Evolutionary conservation across 352 stramenopile genomes (phyloP), one percentile per base, ranked within the genome.

Genomic region (Globisporangium abappressorium): DNA sequence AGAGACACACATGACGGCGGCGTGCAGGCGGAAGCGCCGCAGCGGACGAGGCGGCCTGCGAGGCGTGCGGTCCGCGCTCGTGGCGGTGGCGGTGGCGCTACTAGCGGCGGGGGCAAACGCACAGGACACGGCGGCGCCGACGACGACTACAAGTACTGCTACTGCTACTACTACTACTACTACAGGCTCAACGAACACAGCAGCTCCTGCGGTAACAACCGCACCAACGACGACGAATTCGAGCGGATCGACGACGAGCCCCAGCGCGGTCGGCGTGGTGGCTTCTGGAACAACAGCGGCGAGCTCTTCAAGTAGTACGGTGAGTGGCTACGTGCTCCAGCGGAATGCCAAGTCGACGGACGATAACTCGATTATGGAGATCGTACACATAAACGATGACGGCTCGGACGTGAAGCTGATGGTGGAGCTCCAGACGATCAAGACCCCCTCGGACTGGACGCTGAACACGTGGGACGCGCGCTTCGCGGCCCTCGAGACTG

Each of bases 261-360:
- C 41, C 20, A 12, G 34, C 11, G 43, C 6, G 6, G 43, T 18
- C 15, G 43, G 43, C 7, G 18, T 51, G 5, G 43, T 51, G 43
- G 2, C 41, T 0, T 49, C 41, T 49, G 41, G 41, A 22, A 11
- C 62, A 36, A 11, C 24, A 24, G 20, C 8, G 14, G 20, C 57
- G 15, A 5, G 55, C 3, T 51, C 64, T 41, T 43, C 41, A 34
- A 51, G 30, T 30, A 68, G 30, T 30, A 68, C 53, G 30, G 47
- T 64, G 4, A 56, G 38, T 34, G 62, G 55, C 51, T 82, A 79
- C 60, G 60, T 81, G 55, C 77, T 87, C 24, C 69, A 76, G 26
- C 66, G 65, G 0, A 70, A 24, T n/a, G 54, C 38, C 33, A 70
- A 69, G 14, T 53, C 34, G 6, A 43, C 62, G 5, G 14, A 56